Conservation (phyloP, 441 rosid genomes). For the Pelargonium cotyledonis region DNA sequence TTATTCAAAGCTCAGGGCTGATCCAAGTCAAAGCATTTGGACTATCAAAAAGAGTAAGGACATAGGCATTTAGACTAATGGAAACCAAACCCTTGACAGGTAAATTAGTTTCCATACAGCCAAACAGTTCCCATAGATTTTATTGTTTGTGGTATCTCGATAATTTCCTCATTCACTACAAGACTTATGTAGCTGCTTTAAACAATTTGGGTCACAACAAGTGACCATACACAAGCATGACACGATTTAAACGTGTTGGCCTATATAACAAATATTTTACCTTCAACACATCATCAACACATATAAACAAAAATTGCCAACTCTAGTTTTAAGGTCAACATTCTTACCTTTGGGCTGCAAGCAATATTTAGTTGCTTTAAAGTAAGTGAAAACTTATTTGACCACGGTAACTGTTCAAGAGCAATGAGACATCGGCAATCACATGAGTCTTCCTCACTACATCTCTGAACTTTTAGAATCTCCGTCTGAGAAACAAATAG, state of each 20-base stretch:
- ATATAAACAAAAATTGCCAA: too few relatives aligned
- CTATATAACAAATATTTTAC: background rate
- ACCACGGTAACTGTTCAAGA: constrained; percentile 63
- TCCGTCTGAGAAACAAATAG: constrained; percentile 34
- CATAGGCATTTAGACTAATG: too few relatives aligned
- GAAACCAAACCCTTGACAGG: too few relatives aligned
- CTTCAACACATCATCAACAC: too few relatives aligned
- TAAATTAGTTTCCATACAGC: too few relatives aligned
- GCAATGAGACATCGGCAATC: constrained; percentile 35
- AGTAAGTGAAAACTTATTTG: constrained; percentile 52
- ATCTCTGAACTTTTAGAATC: constrained; percentile 46
- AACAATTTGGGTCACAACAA: too few relatives aligned
- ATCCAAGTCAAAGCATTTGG: too few relatives aligned
- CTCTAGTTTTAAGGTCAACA: background rate
- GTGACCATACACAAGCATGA: too few relatives aligned
- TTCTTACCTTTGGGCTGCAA: constrained; percentile 66
- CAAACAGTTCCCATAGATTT: background rate
- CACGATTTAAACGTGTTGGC: background rate
- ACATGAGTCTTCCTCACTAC: constrained; percentile 49
- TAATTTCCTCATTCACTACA: background rate
- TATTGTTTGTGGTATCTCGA: background rate
- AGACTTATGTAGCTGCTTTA: background rate
- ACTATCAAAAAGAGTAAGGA: too few relatives aligned
- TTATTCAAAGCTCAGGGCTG: too few relatives aligned
- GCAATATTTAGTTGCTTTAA: constrained; percentile 56